These are phyloP conservation scores for Cutaneotrichosporon dermatis DNA, from an alignment of 1,284 basidiomycete genomes.

Conservation along the genomic window DNA sequence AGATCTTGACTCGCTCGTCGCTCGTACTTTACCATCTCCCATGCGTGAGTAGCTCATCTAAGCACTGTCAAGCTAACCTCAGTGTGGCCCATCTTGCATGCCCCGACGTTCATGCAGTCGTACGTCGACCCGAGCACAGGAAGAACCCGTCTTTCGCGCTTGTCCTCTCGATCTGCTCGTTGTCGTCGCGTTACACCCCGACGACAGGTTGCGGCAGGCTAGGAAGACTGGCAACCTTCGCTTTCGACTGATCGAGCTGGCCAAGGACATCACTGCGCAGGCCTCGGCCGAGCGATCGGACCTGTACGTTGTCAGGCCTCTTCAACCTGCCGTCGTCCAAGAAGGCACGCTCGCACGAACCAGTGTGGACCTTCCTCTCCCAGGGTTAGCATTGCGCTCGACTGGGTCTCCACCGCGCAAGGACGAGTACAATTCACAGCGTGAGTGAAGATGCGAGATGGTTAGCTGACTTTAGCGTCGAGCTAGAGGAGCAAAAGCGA, in stretches of 20 bases:
- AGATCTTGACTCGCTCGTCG: slow-evolving; percentile 30
- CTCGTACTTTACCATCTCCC: slow-evolving; percentile 35
- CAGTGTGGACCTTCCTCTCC: slow-evolving; percentile 29
- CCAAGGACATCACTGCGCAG: slow-evolving; percentile 17
- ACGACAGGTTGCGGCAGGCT: slow-evolving; percentile 17
- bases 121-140: slow-evolving; percentile 20
- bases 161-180: slow-evolving; percentile 30
- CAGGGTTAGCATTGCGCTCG: slow-evolving; percentile 33
- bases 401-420: slow-evolving; percentile 33
- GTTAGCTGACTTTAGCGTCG: slow-evolving; percentile 15
- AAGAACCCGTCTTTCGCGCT: slow-evolving; percentile 33
- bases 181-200: slow-evolving; percentile 33
- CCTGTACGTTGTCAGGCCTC: slow-evolving; percentile 32
- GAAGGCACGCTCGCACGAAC: slow-evolving; percentile 31
- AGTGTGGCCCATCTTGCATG: slow-evolving; percentile 38
- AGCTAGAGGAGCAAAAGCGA: slow-evolving; percentile 32
- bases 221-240: slow-evolving; percentile 15
- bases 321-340: slow-evolving; percentile 35
- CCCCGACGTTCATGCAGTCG: slow-evolving; percentile 31
- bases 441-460: slow-evolving; percentile 3
- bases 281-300: slow-evolving; percentile 27
- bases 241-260: slow-evolving; percentile 21
- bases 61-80: background rate
- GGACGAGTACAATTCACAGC: slow-evolving; percentile 29
- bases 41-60: slow-evolving; percentile 18